Conservation (phyloP, 805 yeast genomes). For the Yamadazyma sp. region DNA sequence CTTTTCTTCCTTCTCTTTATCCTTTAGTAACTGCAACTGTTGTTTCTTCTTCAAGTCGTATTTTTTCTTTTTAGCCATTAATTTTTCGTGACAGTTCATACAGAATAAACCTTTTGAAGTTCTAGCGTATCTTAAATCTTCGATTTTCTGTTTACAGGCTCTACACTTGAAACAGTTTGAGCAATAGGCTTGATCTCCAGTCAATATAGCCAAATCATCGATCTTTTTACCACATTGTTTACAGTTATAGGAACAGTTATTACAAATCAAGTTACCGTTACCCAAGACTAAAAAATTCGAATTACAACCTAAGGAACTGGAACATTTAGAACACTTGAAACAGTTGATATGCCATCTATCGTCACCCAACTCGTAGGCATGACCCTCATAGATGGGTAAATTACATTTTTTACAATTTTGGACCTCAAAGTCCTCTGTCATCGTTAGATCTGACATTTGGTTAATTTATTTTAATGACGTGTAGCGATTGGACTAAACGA, state of each 20-base stretch:
- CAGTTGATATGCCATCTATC: constrained; percentile 96
- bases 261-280: constrained; percentile 86
- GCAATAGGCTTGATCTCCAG: constrained; percentile 95
- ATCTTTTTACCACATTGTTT: constrained; percentile 81
- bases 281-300: constrained; percentile 90
- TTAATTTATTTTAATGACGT: too few relatives aligned
- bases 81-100: constrained; percentile 84
- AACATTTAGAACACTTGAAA: constrained; percentile 85
- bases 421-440: too few relatives aligned
- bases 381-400: constrained; percentile 72
- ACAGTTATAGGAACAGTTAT: constrained; percentile 90
- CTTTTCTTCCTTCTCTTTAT: constrained; percentile 18
- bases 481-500: too few relatives aligned
- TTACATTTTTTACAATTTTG: constrained; percentile 41
- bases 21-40: constrained; percentile 17
- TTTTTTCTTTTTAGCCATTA: constrained; percentile 71
- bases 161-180: constrained; percentile 86
- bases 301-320: constrained; percentile 73
- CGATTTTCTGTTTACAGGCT: constrained; percentile 80
- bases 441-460: too few relatives aligned
- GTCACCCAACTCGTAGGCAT: constrained; percentile 91
- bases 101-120: constrained; percentile 92
- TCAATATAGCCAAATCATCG: constrained; percentile 87
- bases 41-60: constrained; percentile 49
- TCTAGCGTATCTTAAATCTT: constrained; percentile 86